Evolutionary conservation across 345 rosid species (phyloP).

Genomic region (Pseudoturritis turrita): DNA sequence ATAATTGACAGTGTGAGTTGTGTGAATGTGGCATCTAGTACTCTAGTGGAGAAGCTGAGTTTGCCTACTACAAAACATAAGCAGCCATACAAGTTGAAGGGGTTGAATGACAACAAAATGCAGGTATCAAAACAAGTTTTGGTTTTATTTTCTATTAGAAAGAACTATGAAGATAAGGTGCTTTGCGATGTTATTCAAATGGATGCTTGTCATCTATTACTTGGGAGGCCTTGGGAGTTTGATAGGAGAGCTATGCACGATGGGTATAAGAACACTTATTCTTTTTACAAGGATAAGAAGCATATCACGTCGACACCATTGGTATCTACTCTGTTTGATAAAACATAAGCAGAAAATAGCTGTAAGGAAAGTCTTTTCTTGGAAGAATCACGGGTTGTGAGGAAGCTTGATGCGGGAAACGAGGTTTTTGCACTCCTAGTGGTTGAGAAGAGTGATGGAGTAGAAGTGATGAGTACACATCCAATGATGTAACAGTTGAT

Average conservation of each 20-base stretch:
- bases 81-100: background rate
- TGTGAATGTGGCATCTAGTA: background rate
- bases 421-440: background rate
- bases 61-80: background rate
- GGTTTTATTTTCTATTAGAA: no score
- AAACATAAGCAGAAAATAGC: background rate
- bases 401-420: background rate
- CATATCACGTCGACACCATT: background rate
- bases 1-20: no score
- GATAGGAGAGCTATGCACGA: no score
- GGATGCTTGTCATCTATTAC: no score
- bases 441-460: background rate
- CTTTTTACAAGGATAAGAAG: no score
- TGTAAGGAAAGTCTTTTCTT: background rate
- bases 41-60: background rate
- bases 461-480: background rate
- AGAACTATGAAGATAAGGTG: background rate
- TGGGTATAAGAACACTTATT: no score
- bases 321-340: no score
- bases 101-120: background rate
- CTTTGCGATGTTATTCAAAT: no score
- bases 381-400: background rate
- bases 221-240: no score
- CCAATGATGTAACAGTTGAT: background rate
- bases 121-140: background rate